Evolutionary conservation across 2,329 filamentous ascomycete genomes (phyloP).

Genomic region (Penicillium polonicum): DNA sequence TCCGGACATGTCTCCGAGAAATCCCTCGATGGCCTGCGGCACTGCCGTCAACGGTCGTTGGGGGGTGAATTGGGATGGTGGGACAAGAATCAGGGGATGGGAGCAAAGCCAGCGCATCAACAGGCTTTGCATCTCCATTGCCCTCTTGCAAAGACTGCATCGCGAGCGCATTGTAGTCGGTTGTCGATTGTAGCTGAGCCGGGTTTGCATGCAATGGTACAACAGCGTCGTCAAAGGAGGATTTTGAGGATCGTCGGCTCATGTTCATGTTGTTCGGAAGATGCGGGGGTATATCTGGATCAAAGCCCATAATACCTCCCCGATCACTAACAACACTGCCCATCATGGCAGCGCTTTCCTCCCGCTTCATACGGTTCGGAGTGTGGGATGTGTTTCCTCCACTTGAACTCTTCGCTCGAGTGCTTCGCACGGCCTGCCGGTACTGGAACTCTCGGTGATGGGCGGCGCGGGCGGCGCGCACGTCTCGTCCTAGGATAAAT

Average conservation of each 20-base stretch:
- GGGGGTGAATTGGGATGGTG: conserved; percentile 61
- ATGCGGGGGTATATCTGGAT: conserved; percentile 44
- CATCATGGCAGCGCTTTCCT: conserved; percentile 45
- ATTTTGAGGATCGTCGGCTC: conserved; percentile 52
- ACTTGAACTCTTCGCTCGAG: conserved; percentile 49
- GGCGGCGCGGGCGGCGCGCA: conserved; percentile 51
- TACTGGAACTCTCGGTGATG: conserved; percentile 46
- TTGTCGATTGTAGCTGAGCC: conserved; percentile 38
- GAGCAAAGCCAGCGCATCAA: conserved; percentile 48
- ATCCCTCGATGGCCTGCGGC: conserved; percentile 57
- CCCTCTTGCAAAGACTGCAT: conserved; percentile 44
- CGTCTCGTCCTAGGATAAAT: conserved; percentile 62
- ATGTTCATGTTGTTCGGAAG: conserved; percentile 36
- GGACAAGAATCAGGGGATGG: conserved; percentile 55
- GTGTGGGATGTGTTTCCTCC: conserved; percentile 46
- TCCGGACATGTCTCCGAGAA: conserved; percentile 61
- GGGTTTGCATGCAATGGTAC: conserved; percentile 39
- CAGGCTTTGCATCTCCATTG: conserved; percentile 40
- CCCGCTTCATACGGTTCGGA: conserved; percentile 46
- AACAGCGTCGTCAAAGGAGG: conserved; percentile 44
- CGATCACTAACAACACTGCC: conserved; percentile 56
- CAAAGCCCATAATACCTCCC: conserved; percentile 54
- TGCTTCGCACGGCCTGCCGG: conserved; percentile 40
- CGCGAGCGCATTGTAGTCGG: conserved; percentile 49
- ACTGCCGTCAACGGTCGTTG: conserved; percentile 45